Base-by-base conservation (phyloP, 352 stramenopile genomes). In the Blastocystis sp. region DNA sequence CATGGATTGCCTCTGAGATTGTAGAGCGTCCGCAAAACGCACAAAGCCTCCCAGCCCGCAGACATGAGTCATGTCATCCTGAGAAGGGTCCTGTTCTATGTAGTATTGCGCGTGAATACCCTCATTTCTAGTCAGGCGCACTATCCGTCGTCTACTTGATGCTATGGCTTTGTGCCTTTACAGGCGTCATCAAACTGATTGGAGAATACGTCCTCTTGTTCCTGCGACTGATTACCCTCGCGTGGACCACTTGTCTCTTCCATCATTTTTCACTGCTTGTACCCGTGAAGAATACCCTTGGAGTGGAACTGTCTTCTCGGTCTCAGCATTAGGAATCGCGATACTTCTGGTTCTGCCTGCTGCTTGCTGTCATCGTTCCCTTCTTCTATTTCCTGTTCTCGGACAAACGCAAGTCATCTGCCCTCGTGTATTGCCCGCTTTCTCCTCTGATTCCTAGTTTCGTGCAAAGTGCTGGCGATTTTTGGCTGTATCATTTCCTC, bases 231-330 rank as follows among this genome's bases (percentile, higher is more conserved):
- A 65, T 48, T 3, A 64, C 7, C 34, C 3, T 79, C 4, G 62
- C 19, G 40, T 79, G 69, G 69, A 41, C 28, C 7, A 64, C 45
- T n/a, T 79, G 69, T 19, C 28, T 79, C 21, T 19, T 79, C 17
- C 69, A 61, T 21, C 69, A 79, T n/a, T 79, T 79, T 64, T 61
- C 69, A 2, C n/a, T 60, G 7, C 2, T 79, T 3, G 41, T 61
- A 2, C 69, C 69, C 60, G 21, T 21, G 2, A 28, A 79, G 43
- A 79, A 62, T 40, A 38, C 1, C 2, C 7, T 62, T 5, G 1
- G 10, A 9, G 69, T 79, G 34, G 56, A 7, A 23, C 11, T 62
- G 4, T 64, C 28, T 14, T 61, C 9, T 34, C 5, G 2, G 62
- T 43, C 14, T 61, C 21, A 62, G n/a, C 7, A 23, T n/a, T 79